Evolutionary conservation across 2,329 filamentous ascomycete genomes (phyloP).

Genomic region (Neonectria neomacrospora): DNA sequence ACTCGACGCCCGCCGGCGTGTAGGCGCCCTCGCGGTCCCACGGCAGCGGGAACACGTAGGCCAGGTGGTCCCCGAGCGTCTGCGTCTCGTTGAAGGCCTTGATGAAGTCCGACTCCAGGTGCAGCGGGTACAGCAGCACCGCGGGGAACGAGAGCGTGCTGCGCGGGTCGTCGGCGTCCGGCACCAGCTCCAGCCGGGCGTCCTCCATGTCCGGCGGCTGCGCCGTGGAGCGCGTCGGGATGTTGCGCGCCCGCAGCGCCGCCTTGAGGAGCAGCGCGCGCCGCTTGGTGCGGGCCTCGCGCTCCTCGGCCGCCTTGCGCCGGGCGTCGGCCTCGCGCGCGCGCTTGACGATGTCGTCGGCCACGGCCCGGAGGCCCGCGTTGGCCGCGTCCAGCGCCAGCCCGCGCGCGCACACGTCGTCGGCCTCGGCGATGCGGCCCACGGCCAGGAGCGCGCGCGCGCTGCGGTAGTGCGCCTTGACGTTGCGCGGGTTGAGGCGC

Average conservation of each 20-base stretch:
- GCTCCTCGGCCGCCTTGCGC: constrained; percentile 65
- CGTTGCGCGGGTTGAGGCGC: constrained; percentile 79
- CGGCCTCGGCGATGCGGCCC: constrained; percentile 81
- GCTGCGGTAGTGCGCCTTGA: constrained; percentile 93
- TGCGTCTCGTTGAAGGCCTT: constrained; percentile 86
- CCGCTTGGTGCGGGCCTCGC: constrained; percentile 63
- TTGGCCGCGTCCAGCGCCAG: constrained; percentile 79
- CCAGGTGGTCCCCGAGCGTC: constrained; percentile 78
- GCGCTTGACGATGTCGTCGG: constrained; percentile 70
- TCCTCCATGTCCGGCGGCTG: constrained; percentile 90
- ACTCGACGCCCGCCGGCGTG: constrained; percentile 74
- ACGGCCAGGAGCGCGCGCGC: constrained; percentile 81
- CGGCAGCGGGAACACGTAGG: constrained; percentile 86
- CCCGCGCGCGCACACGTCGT: constrained; percentile 80
- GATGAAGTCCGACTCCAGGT: constrained; percentile 88
- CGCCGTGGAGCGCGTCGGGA: constrained; percentile 73
- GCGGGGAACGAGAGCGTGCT: constrained; percentile 81
- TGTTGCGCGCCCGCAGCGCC: constrained; percentile 75
- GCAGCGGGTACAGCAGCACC: constrained; percentile 85
- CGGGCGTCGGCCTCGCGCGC: constrained; percentile 65
- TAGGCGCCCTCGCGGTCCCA: constrained; percentile 84
- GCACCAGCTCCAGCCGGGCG: constrained; percentile 74
- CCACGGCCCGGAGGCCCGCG: constrained; percentile 70
- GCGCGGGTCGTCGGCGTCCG: constrained; percentile 77
- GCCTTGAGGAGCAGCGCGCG: constrained; percentile 71